Percentiles rank a stretch among this genome's conserved stretches.
phyloP scores from a whole-genome alignment of 306 rosid genomes.

The Albizia julibrissin region DNA sequence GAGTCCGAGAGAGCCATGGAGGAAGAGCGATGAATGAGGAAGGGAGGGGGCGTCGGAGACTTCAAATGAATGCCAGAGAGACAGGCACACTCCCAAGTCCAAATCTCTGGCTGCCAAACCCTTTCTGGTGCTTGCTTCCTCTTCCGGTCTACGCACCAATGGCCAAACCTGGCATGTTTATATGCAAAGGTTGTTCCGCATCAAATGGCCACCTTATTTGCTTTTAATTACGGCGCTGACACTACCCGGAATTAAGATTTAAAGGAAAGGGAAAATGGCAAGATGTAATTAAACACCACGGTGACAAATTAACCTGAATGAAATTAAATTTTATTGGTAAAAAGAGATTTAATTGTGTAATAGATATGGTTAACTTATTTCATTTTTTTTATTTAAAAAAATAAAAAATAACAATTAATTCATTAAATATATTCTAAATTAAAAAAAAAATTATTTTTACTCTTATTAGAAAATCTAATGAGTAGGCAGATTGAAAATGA shows the following conservation, averaged over 20 bases:
- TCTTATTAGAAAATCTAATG: no score
- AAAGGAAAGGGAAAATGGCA: no score
- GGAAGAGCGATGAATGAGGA: not conserved
- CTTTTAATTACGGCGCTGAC: not conserved
- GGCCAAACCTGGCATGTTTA: constrained; percentile 9
- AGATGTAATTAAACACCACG: no score
- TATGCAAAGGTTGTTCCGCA: not conserved
- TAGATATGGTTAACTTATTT: no score
- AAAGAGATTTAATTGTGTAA: no score
- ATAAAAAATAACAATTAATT: no score
- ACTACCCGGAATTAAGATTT: not conserved
- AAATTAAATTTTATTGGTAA: no score
- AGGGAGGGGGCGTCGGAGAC: not conserved
- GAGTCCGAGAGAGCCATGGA: constrained; percentile 58
- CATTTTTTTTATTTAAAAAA: no score
- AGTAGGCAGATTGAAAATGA: no score
- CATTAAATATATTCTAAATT: no score
- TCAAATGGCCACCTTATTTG: not conserved
- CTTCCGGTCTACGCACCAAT: not conserved
- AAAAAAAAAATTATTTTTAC: no score
- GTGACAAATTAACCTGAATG: no score
- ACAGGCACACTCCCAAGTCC: constrained; percentile 16
- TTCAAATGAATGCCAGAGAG: constrained; percentile 23
- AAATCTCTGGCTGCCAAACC: constrained; percentile 41
- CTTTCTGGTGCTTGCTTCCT: not conserved